Evolutionary conservation across 371 early-diverging fungal species (phyloP), one percentile per base, ranked within the genome.

Genomic region (Syncephalastrum sp.): DNA sequence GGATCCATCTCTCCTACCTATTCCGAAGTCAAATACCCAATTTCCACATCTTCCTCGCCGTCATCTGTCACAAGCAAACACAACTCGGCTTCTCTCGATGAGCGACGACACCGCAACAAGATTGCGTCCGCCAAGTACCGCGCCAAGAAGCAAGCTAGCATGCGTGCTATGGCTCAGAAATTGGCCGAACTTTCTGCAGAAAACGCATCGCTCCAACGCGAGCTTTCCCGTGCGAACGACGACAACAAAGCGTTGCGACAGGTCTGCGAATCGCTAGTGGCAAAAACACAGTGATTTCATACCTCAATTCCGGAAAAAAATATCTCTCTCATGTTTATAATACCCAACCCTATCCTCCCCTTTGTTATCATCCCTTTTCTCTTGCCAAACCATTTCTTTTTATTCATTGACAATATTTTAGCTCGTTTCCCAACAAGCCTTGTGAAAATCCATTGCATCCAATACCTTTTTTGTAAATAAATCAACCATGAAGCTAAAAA

Each of bases 101-200:
- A 80, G 49, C 58, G 77, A 19, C 73, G 80, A 13, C 70, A 77
- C 16, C 70, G 80, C 42, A 80, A 80, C 65, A 80, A 80, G 47
- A 72, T 75, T 4, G 80, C 80, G 7, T 80, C 80, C 1, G 80
- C 80, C 7, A 80, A 77, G 55, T 80, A 75, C 56, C 69, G 80
- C 5, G 77, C 77, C 45, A 80, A 80, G 59, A 80, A 80, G 60
- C 80, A 80, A 51, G 60, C 61, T 42, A 72, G 71, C 48, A 68
- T 72, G 25, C 67, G 68, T 13, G 72, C 77, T 54, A 80, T 80
- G 80, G 54, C 68, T 10, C 16, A 57, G 1, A 70, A 69, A 57
- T 67, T 80, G 43, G 49, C 60, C 10, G 53, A 53, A 8, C 60
- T 78, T 5, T 65, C 68, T 4, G 68, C 72, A 1, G 68, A 75